These are phyloP conservation scores for Blastocystis sp. DNA, from an alignment of 352 stramenopile species.

Conservation along the genomic window DNA sequence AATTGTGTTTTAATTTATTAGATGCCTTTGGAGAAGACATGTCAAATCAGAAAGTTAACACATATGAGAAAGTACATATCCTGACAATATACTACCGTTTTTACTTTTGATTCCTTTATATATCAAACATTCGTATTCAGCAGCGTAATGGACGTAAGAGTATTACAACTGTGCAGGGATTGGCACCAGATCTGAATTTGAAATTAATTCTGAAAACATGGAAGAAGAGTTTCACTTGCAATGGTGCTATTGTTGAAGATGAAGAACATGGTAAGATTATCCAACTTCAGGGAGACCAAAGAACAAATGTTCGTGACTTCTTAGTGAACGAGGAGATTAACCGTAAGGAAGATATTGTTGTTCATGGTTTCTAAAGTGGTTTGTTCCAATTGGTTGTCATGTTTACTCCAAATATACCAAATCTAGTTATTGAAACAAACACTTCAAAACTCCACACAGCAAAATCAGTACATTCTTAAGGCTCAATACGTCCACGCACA, in stretches of 20 bases:
- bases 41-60: conserved; percentile 21
- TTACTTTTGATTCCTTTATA: conserved; percentile 73
- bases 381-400: not conserved
- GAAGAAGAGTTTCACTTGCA: conserved; percentile 99
- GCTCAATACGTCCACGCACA: conserved; percentile 42
- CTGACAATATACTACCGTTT: not conserved
- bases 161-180: conserved; percentile 95
- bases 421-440: no score
- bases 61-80: conserved; percentile 44
- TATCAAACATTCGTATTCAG: conserved; percentile 91
- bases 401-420: not conserved
- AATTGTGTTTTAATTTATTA: not conserved
- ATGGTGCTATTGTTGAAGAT: conserved; percentile 96
- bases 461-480: conserved; percentile 77
- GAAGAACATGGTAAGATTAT: conserved; percentile 95
- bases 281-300: conserved; percentile 96
- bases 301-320: conserved; percentile 97
- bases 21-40: conserved; percentile 38
- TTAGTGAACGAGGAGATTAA: conserved; percentile 98
- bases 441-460: conserved; percentile 6
- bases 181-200: conserved; percentile 94
- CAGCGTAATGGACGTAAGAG: conserved; percentile 98
- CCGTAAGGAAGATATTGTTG: conserved; percentile 84
- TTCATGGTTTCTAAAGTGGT: conserved; percentile 91
- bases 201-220: conserved; percentile 99